Evolutionary conservation across 2,329 filamentous ascomycete genomes (phyloP).

Genomic region (Ophiostoma sp.): DNA sequence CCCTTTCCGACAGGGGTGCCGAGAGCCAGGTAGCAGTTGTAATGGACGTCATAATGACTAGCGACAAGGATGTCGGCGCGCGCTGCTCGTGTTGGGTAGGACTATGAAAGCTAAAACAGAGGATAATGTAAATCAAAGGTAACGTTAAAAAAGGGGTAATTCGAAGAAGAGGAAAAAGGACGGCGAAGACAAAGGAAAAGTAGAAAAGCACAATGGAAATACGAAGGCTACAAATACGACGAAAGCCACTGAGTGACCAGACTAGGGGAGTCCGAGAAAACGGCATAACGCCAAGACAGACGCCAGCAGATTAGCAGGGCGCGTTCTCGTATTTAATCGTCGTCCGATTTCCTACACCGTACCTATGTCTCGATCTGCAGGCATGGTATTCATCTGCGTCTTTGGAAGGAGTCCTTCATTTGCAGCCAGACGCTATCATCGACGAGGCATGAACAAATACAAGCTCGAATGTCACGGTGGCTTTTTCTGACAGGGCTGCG

Average conservation of each 20-base stretch:
- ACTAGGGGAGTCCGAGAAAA: constrained; percentile 3
- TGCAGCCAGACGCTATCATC: not conserved
- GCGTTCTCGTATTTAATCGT: not conserved
- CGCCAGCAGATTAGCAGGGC: not conserved
- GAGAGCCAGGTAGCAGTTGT: not conserved
- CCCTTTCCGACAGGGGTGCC: not conserved
- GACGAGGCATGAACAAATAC: not conserved
- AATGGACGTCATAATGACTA: constrained; percentile 5
- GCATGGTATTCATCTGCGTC: not conserved
- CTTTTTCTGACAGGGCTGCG: not conserved
- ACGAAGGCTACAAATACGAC: not conserved
- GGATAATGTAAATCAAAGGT: constrained; percentile 8
- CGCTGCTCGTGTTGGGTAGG: not conserved
- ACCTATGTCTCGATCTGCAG: not conserved
- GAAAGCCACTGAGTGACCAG: not conserved
- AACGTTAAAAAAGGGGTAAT: not conserved
- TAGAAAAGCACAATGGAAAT: not conserved
- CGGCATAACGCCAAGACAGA: constrained; percentile 1
- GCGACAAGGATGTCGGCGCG: not conserved
- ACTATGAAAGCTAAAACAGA: constrained; percentile 6
- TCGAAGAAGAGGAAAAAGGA: not conserved
- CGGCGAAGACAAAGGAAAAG: not conserved
- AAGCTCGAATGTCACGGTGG: not conserved
- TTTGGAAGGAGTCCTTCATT: not conserved
- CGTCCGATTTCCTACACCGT: not conserved